A percentile compares a stretch with the other conserved stretches of the same genome.
Conservation (phyloP, 306 rosid species). For the Lablab purpureus region DNA sequence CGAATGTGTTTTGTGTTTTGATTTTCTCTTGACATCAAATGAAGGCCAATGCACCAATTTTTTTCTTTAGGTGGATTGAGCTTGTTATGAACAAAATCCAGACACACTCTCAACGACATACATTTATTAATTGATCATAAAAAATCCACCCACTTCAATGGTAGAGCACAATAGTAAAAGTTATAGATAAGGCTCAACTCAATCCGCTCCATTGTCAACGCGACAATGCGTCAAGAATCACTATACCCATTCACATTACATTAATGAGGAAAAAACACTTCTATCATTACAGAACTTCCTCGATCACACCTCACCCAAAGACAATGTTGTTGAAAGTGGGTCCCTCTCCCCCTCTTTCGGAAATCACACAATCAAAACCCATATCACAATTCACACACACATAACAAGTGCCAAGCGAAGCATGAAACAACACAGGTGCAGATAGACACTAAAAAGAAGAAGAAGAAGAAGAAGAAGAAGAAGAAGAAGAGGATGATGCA, state of each 20-base stretch:
- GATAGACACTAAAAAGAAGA: not conserved
- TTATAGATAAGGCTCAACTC: not conserved
- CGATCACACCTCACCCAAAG: not conserved
- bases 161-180: no score
- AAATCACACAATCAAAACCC: constrained; percentile 11
- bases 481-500: not conserved
- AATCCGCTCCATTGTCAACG: not conserved
- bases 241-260: constrained; percentile 1
- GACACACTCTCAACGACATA: not conserved
- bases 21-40: not conserved
- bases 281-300: constrained; percentile 24
- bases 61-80: not conserved
- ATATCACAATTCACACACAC: not conserved
- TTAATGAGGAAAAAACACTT: constrained; percentile 29
- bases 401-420: not conserved
- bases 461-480: not conserved
- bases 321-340: constrained; percentile 23
- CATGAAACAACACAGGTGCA: not conserved
- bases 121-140: constrained; percentile 1
- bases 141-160: not conserved
- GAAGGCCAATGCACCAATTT: not conserved
- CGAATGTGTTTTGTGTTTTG: not conserved
- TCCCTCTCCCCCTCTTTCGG: not conserved
- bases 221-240: not conserved
- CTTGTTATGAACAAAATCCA: not conserved